phyloP scores from a whole-genome alignment of 2,329 filamentous ascomycete genomes.

The Calonectria montana region DNA sequence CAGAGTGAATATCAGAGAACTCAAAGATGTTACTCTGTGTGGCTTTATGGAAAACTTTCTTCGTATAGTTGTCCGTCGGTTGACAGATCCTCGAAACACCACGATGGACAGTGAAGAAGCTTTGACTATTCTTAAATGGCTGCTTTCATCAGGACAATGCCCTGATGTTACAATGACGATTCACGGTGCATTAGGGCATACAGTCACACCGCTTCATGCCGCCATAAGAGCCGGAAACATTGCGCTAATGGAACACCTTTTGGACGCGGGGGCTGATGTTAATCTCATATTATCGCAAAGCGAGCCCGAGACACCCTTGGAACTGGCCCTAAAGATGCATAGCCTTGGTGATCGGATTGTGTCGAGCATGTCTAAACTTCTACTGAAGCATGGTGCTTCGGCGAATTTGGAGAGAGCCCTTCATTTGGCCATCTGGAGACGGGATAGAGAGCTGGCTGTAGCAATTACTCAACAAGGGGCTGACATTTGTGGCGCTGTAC shows the following conservation, averaged over 20 bases:
- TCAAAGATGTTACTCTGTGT: background rate
- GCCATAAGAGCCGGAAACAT: background rate
- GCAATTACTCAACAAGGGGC: background rate
- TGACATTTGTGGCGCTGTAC: background rate
- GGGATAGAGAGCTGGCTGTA: background rate
- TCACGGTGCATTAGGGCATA: background rate
- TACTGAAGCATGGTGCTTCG: background rate
- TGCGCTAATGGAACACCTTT: background rate
- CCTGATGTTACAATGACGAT: background rate
- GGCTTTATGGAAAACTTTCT: constrained; percentile 9
- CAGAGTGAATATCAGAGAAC: background rate
- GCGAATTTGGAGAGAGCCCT: background rate
- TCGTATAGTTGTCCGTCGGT: background rate
- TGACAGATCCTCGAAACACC: background rate
- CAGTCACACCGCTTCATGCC: background rate
- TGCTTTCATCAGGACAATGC: background rate
- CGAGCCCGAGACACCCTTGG: background rate
- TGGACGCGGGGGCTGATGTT: background rate
- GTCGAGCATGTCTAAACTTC: background rate
- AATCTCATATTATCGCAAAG: background rate
- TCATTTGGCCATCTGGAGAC: background rate
- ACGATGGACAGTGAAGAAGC: background rate
- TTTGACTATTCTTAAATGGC: background rate
- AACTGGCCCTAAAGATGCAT: background rate
- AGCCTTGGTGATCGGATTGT: background rate